phyloP scores from a whole-genome alignment of 352 stramenopile genomes.

The Phytophthora meadii region DNA sequence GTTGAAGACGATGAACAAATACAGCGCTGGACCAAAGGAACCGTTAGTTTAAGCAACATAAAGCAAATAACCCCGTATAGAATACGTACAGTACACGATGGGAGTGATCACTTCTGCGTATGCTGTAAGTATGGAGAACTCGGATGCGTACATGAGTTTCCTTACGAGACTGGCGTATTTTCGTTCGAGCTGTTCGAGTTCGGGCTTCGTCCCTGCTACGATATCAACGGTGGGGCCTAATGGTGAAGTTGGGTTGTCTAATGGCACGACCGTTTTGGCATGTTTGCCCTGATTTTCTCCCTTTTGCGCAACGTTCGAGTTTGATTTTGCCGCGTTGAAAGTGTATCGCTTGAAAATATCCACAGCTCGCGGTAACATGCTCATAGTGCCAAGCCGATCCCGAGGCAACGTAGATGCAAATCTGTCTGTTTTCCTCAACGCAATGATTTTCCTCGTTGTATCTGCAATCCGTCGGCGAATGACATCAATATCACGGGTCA shows the following conservation, averaged over 20 bases:
- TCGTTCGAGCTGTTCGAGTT: constrained; percentile 21
- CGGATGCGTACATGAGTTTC: constrained; percentile 41
- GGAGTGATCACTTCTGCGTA: constrained; percentile 33
- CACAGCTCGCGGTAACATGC: no score
- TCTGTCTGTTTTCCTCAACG: no score
- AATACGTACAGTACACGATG: constrained; percentile 18
- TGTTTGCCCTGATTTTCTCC: no score
- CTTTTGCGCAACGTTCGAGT: no score
- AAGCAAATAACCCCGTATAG: no score
- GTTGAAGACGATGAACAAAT: constrained; percentile 30
- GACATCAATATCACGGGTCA: no score
- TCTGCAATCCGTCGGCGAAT: no score
- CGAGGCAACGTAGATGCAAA: no score
- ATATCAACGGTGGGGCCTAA: not conserved
- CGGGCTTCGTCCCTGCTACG: not conserved
- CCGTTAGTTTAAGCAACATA: not conserved
- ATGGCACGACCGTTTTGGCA: not conserved
- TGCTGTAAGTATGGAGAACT: constrained; percentile 37
- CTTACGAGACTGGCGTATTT: constrained; percentile 15
- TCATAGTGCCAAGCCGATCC: no score
- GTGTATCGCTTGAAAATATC: no score
- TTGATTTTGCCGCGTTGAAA: no score
- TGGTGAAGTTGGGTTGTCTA: not conserved
- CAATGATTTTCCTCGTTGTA: no score
- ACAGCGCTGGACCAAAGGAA: constrained; percentile 17